Conservation (phyloP, 148 eudicot species). For the Arbutus unedo region DNA sequence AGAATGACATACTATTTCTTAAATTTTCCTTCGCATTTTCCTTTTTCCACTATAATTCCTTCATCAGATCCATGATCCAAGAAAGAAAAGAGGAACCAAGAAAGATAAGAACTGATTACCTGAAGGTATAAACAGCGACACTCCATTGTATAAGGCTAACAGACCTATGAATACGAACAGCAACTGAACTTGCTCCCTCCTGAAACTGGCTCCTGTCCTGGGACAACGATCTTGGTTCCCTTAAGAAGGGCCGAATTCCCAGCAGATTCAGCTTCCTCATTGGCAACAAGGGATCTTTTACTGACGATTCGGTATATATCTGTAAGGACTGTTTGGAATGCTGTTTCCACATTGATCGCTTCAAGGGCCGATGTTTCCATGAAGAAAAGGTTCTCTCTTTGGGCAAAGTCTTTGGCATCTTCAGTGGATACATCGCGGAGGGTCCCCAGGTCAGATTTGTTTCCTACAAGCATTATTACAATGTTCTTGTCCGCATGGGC, state of each 20-base stretch:
- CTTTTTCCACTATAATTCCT: background rate
- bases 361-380: conserved; percentile 38
- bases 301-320: conserved; percentile 39
- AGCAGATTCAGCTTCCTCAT: conserved; percentile 15
- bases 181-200: conserved; percentile 4
- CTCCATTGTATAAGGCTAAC: background rate
- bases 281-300: conserved; percentile 33
- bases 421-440: conserved; percentile 32
- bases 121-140: background rate
- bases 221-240: conserved; percentile 9
- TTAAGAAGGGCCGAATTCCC: conserved; percentile 1
- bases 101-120: background rate
- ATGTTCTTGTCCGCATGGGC: conserved; percentile 28
- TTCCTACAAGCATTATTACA: conserved; percentile 29
- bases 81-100: background rate
- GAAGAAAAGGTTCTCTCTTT: conserved; percentile 31
- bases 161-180: background rate
- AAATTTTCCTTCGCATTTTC: background rate
- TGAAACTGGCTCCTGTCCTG: conserved; percentile 5
- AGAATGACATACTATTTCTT: background rate
- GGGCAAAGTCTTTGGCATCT: conserved; percentile 36
- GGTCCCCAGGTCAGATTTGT: conserved; percentile 29
- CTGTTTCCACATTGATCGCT: conserved; percentile 16
- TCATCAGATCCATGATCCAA: background rate
- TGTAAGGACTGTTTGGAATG: conserved; percentile 33